Evolutionary conservation across 2,329 filamentous ascomycete genomes (phyloP).

Genomic region (Beauveria scarabaeidicola): DNA sequence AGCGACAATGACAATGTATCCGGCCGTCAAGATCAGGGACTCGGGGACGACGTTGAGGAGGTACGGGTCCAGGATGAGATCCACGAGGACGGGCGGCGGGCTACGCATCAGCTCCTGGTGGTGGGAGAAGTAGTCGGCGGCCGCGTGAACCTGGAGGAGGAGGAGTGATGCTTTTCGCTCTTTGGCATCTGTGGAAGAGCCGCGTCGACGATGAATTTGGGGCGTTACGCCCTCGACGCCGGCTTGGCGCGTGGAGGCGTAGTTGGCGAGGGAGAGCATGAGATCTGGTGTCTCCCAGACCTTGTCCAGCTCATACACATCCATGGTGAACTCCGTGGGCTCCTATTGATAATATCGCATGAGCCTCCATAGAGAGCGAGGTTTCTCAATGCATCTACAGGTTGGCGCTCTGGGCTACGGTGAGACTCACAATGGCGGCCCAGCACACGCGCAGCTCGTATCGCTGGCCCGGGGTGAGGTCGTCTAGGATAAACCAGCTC

Average conservation of each 20-base stretch:
- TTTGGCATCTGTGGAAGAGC: constrained; percentile 9
- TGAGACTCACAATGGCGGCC: constrained; percentile 70
- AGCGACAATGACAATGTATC: constrained; percentile 60
- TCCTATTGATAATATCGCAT: constrained; percentile 45
- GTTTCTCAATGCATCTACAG: background rate
- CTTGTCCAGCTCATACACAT: constrained; percentile 51
- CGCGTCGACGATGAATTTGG: background rate
- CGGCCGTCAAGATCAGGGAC: constrained; percentile 64
- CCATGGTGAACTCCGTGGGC: constrained; percentile 71
- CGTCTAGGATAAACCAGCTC: constrained; percentile 72
- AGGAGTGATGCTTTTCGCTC: constrained; percentile 43
- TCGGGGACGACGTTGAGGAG: constrained; percentile 69
- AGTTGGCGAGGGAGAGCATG: constrained; percentile 55
- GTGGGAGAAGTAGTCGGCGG: constrained; percentile 77
- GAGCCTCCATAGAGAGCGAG: background rate
- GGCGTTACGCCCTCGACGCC: constrained; percentile 12
- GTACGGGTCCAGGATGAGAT: constrained; percentile 82
- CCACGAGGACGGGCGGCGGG: constrained; percentile 66
- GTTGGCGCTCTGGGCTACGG: background rate
- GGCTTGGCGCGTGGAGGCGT: constrained; percentile 44
- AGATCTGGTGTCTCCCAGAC: constrained; percentile 57
- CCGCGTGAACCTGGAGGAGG: constrained; percentile 65
- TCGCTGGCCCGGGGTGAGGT: constrained; percentile 59
- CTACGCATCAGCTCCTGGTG: constrained; percentile 65
- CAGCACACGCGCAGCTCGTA: constrained; percentile 94